Evolutionary conservation across 2,329 filamentous ascomycete species (phyloP).

Genomic region (Ramularia endophylla): DNA sequence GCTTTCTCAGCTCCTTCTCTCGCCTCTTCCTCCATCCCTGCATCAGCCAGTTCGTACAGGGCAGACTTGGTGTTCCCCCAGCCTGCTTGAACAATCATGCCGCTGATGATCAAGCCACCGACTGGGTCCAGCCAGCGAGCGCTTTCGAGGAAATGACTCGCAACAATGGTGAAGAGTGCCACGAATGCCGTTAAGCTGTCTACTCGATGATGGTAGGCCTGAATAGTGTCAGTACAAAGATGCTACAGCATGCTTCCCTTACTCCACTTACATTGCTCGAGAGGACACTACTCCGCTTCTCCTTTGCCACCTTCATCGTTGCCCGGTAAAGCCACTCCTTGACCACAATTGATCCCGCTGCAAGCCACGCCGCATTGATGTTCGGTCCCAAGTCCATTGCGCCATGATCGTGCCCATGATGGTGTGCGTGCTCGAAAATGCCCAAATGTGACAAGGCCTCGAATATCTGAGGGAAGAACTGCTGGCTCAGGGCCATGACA

Average conservation of each 20-base stretch:
- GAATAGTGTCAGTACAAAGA: neutral
- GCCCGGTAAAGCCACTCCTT: constrained; percentile 98
- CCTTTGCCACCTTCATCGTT: constrained; percentile 93
- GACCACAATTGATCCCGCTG: constrained; percentile 78
- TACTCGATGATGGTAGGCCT: constrained; percentile 81
- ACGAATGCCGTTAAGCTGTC: constrained; percentile 95
- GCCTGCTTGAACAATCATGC: constrained; percentile 89
- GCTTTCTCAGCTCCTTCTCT: constrained; percentile 65
- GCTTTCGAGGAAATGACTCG: constrained; percentile 77
- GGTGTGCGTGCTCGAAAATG: constrained; percentile 47
- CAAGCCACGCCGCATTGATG: constrained; percentile 91
- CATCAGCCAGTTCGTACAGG: constrained; percentile 84
- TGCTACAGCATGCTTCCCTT: constrained; percentile 49
- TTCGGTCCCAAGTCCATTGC: constrained; percentile 55
- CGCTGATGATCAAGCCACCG: constrained; percentile 83
- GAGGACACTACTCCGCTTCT: constrained; percentile 91
- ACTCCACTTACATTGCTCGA: constrained; percentile 74
- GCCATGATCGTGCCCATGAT: constrained; percentile 56
- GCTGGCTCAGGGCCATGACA: constrained; percentile 51
- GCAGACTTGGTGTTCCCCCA: constrained; percentile 77
- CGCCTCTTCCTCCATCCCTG: constrained; percentile 79
- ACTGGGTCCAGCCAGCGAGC: constrained; percentile 93
- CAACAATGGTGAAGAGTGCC: constrained; percentile 80
- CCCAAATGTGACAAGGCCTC: constrained; percentile 38
- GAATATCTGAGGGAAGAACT: constrained; percentile 44